Conservation (phyloP, 78 protist genomes). For the Isochrysis galbana region DNA sequence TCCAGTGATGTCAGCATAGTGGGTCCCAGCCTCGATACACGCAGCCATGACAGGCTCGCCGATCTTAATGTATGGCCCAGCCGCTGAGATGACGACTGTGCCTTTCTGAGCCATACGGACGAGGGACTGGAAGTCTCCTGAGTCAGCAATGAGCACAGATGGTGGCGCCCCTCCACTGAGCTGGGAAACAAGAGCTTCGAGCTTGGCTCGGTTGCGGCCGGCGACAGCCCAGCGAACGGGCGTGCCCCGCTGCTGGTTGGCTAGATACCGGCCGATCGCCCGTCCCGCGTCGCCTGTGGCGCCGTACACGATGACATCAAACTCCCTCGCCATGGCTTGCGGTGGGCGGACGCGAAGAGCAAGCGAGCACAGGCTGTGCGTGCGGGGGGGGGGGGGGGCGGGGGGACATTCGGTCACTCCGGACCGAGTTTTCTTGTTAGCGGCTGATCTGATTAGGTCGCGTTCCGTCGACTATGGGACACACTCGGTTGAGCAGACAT, state of each 20-base stretch:
- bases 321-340: no score
- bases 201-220: neutral
- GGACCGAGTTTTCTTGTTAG: no score
- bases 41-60: constrained; percentile 2
- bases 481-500: no score
- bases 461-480: no score
- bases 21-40: neutral
- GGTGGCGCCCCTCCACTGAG: neutral
- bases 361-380: no score
- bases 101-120: neutral
- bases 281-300: neutral
- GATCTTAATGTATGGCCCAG: neutral
- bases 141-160: neutral
- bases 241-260: neutral
- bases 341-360: no score
- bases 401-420: no score
- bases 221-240: neutral
- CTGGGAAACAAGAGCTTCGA: neutral
- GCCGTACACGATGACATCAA: neutral
- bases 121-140: neutral
- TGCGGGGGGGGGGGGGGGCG: no score
- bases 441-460: no score
- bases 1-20: constrained; percentile 24
- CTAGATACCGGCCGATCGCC: neutral
- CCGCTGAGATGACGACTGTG: neutral